Evolutionary conservation across 1,284 basidiomycete genomes (phyloP).

Genomic region (Ceratorhiza oryzae-sativae): DNA sequence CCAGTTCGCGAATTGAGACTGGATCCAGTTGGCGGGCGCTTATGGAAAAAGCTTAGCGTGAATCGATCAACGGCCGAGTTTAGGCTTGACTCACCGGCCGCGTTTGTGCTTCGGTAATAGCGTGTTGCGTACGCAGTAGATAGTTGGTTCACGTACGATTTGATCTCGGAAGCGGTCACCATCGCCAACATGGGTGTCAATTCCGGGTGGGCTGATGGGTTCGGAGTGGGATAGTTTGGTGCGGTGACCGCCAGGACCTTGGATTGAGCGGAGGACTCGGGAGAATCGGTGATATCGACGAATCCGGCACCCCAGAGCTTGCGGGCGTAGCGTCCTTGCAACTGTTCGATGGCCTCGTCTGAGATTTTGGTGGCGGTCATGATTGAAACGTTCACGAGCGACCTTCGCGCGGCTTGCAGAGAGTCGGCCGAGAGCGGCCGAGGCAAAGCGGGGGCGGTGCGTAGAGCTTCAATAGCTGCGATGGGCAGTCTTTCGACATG

Average conservation of each 20-base stretch:
- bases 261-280: background rate
- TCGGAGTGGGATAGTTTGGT: constrained; percentile 34
- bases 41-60: background rate
- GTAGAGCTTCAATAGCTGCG: constrained; percentile 22
- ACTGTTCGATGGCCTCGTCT: constrained; percentile 26
- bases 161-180: constrained; percentile 39
- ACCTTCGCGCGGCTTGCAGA: constrained; percentile 23
- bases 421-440: constrained; percentile 33
- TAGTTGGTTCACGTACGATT: constrained; percentile 34
- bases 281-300: constrained; percentile 39
- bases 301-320: constrained; percentile 39
- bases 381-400: constrained; percentile 20
- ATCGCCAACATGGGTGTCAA: constrained; percentile 36
- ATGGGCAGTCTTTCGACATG: constrained; percentile 33
- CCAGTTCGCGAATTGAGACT: constrained; percentile 37
- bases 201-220: constrained; percentile 40
- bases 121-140: constrained; percentile 40
- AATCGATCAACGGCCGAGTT: background rate
- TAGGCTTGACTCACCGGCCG: constrained; percentile 29
- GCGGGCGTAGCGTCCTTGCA: constrained; percentile 34
- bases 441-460: constrained; percentile 14
- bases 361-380: constrained; percentile 29
- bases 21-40: constrained; percentile 29
- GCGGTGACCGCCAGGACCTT: constrained; percentile 8
- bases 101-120: constrained; percentile 39